Percentiles rank a stretch among this genome's conserved stretches.
These are phyloP conservation scores for Fragaria vesca DNA, from an alignment of 306 rosid species.

Conservation along the genomic window DNA sequence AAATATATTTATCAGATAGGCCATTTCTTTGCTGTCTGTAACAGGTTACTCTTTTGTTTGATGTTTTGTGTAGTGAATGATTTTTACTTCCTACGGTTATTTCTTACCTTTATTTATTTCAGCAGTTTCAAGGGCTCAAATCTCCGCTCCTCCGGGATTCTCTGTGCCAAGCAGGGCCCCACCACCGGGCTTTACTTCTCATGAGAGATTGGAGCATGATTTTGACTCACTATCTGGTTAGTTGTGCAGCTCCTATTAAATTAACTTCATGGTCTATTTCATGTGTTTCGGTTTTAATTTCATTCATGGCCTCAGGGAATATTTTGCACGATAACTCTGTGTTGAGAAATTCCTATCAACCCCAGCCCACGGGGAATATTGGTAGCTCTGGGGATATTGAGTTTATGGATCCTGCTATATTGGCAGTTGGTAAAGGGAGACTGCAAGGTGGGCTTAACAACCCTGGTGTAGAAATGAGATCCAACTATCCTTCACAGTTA, in stretches of 20 bases:
- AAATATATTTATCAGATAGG: background rate
- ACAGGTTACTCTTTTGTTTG: background rate
- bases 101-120: slow-evolving; percentile 16
- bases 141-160: slow-evolving; percentile 89
- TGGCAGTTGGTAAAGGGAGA: slow-evolving; percentile 88
- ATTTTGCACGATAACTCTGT: slow-evolving; percentile 52
- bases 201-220: slow-evolving; percentile 63
- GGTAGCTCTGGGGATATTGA: slow-evolving; percentile 62
- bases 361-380: slow-evolving; percentile 48
- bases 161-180: slow-evolving; percentile 76
- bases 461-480: slow-evolving; percentile 56
- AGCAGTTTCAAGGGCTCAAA: slow-evolving; percentile 72
- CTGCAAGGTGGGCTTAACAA: slow-evolving; percentile 60
- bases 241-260: slow-evolving; percentile 12
- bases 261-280: background rate
- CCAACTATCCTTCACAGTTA: slow-evolving; percentile 55
- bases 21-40: background rate
- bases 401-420: slow-evolving; percentile 90
- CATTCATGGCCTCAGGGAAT: slow-evolving; percentile 46
- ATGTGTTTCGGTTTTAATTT: background rate
- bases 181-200: slow-evolving; percentile 84
- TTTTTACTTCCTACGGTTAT: background rate
- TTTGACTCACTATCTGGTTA: slow-evolving; percentile 68
- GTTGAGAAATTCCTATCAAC: slow-evolving; percentile 63
- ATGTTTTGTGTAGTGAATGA: background rate